Conservation (phyloP, 441 rosid genomes). For the Euphorbia schlechtendalii region DNA sequence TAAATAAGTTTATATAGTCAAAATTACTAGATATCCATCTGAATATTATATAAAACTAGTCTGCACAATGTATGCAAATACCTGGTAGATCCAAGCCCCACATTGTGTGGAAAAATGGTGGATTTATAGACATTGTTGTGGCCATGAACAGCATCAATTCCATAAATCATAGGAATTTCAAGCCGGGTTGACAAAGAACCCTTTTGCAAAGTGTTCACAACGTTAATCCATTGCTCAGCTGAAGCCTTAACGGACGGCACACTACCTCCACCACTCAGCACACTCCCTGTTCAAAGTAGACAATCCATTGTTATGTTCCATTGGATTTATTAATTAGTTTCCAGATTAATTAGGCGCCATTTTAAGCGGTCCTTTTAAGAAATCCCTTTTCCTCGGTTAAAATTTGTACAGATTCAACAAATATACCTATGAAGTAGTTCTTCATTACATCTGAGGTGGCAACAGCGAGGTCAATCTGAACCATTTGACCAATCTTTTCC, state of each 20-base stretch:
- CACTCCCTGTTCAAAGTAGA: conserved; percentile 42
- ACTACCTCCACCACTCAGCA: conserved; percentile 67
- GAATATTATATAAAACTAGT: no score
- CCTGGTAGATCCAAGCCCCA: conserved; percentile 90
- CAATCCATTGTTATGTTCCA: background rate
- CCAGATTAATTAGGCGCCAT: background rate
- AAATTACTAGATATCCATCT: background rate
- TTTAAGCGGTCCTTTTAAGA: background rate
- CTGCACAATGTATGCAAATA: conserved; percentile 15
- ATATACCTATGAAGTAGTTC: conserved; percentile 54
- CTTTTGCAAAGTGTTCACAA: conserved; percentile 64
- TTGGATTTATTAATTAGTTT: background rate
- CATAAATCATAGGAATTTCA: conserved; percentile 76
- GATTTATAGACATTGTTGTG: conserved; percentile 66
- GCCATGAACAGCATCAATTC: no score
- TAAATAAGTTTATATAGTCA: background rate
- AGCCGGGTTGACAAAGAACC: conserved; percentile 69
- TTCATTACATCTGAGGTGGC: conserved; percentile 53
- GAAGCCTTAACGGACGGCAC: conserved; percentile 55
- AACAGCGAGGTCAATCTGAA: conserved; percentile 55
- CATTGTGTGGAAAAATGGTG: conserved; percentile 80
- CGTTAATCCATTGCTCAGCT: conserved; percentile 53
- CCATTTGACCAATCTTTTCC: conserved; percentile 91
- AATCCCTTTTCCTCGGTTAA: background rate
- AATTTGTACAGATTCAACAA: background rate